A percentile compares a stretch with the other conserved stretches of the same genome.
These are phyloP conservation scores for Colletotrichum orbiculare DNA, from an alignment of 2,329 filamentous ascomycete species.

Conservation along the genomic window DNA sequence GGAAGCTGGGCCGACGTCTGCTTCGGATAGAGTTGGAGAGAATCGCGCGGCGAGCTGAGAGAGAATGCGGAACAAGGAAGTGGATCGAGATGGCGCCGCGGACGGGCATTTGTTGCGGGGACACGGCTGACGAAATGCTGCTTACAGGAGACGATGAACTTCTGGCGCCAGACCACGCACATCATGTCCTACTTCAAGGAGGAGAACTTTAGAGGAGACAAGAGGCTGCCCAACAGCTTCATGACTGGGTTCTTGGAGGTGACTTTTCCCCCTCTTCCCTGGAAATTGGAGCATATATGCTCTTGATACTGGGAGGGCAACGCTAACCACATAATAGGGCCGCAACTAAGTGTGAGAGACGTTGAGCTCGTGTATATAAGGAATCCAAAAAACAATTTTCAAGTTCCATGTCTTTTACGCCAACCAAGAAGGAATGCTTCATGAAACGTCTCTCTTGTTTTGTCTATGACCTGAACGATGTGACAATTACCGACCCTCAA, in stretches of 20 bases:
- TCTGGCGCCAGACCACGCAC: slow-evolving; percentile 97
- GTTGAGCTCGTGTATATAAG: slow-evolving; percentile 34
- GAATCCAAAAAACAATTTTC: slow-evolving; percentile 8
- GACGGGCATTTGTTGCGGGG: background rate
- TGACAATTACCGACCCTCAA: background rate
- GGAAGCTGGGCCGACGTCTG: background rate
- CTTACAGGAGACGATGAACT: slow-evolving; percentile 93
- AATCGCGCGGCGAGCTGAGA: no score
- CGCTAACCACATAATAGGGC: slow-evolving; percentile 19
- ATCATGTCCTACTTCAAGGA: slow-evolving; percentile 96
- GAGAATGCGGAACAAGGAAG: background rate
- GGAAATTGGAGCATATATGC: background rate
- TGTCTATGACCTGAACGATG: slow-evolving; percentile 15
- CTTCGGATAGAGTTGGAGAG: background rate
- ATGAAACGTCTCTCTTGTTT: slow-evolving; percentile 9
- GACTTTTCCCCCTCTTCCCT: slow-evolving; percentile 47
- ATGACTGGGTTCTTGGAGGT: slow-evolving; percentile 97
- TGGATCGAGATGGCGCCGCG: background rate
- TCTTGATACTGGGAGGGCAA: slow-evolving; percentile 7
- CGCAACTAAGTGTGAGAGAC: slow-evolving; percentile 37
- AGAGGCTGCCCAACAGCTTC: slow-evolving; percentile 87
- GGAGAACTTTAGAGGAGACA: slow-evolving; percentile 80
- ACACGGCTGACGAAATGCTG: slow-evolving; percentile 1
- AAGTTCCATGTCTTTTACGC: no score
- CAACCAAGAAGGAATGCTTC: no score